phyloP scores from a whole-genome alignment of 305 asterid species.

The Fraxinus sp. region DNA sequence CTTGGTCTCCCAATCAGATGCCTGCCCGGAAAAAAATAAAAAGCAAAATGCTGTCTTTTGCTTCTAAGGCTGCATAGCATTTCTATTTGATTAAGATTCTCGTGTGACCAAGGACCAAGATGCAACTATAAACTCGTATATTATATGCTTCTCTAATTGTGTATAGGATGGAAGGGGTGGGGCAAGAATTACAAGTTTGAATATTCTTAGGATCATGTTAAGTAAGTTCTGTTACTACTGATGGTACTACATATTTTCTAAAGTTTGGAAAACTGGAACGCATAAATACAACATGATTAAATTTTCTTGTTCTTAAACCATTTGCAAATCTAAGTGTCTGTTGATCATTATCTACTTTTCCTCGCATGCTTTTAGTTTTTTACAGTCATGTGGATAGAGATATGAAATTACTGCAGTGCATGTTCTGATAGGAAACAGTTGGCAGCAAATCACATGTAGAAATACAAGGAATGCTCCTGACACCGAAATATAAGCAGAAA shows the following conservation, averaged over 20 bases:
- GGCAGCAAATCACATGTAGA: not conserved
- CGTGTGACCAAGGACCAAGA: not conserved
- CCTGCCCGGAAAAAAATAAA: not conserved
- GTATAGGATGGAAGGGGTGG: not conserved
- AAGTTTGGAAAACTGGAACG: not conserved
- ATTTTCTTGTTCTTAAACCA: not conserved
- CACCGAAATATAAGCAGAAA: not conserved
- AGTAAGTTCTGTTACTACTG: not conserved
- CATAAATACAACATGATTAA: not conserved
- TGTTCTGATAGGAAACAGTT: not conserved
- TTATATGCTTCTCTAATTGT: not conserved
- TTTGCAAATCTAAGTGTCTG: slow-evolving; percentile 3
- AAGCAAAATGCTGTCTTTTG: not conserved
- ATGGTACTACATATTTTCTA: not conserved
- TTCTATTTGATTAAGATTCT: not conserved
- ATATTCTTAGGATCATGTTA: not conserved
- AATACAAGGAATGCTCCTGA: not conserved
- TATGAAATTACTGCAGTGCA: not conserved
- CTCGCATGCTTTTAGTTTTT: not conserved
- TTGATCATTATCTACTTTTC: slow-evolving; percentile 8
- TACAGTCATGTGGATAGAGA: not conserved
- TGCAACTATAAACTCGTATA: not conserved
- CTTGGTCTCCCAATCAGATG: not conserved
- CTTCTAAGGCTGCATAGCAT: not conserved
- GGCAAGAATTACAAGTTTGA: not conserved